Evolutionary conservation across 2,329 filamentous ascomycete genomes (phyloP), one percentile per base, ranked within the genome.

Genomic region (Cytospora mali): DNA sequence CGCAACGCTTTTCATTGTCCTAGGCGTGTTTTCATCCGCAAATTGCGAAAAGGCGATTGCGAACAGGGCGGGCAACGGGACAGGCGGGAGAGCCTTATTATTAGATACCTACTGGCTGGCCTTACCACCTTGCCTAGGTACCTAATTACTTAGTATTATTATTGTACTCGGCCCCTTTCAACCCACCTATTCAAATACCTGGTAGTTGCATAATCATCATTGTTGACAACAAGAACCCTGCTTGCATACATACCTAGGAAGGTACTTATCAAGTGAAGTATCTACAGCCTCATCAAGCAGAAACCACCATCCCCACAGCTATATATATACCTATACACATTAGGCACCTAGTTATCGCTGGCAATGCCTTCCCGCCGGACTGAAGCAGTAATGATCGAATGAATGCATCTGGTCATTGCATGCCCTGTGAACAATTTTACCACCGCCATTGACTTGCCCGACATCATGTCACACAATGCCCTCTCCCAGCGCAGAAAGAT

Each of bases 401-500:
- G n/a, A 31, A 35, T 3, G 2, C 33, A 16, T 35, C 16, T 14
- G 33, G 1, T 35, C n/a, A 14, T n/a, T n/a, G 6, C 10, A 6
- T 7, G 16, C 4, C 10, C n/a, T 23, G 42, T 21, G 42, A 10
- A 23, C 9, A 46, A 23, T 21, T 18, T 5, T 4, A 23, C 42
- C 11, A 23, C 35, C 16, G 16, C 35, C 16, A 39, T 46, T 46
- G 42, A 46, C n/a, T 6, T 18, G 39, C n/a, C 18, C 39, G 39
- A 21, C 18, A 42, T 7, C 18, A 42, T 42, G 39, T 33, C n/a
- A 58, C 33, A 46, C 14, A 14, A 31, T 16, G 55, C 14, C 35
- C 51, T 49, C 23, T 21, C n/a, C n/a, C n/a, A n/a, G n/a, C 23
- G 14, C 48, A 52, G n/a, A 28, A 16, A 39, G 56, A 58, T 58